These are phyloP conservation scores for Bacidia rubella DNA, from an alignment of 495 filamentous ascomycete genomes.

Conservation along the genomic window DNA sequence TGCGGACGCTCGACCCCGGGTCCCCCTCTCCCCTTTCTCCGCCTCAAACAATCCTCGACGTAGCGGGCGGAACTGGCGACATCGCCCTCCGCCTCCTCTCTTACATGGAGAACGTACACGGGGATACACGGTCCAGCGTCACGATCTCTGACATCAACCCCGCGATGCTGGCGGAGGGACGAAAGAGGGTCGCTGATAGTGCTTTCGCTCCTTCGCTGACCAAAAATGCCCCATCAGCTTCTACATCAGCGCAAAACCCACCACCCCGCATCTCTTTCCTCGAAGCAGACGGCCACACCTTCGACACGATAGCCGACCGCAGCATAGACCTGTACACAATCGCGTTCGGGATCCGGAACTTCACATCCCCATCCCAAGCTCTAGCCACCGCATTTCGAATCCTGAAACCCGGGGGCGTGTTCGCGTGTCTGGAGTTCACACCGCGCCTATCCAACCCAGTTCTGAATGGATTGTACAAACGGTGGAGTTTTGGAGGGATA, in stretches of 20 bases:
- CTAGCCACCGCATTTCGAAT: conserved; percentile 73
- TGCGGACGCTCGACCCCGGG: conserved; percentile 81
- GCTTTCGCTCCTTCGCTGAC: conserved; percentile 38
- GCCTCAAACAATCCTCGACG: conserved; percentile 68
- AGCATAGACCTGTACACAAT: conserved; percentile 89
- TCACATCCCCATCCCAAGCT: conserved; percentile 72
- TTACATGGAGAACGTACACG: conserved; percentile 70
- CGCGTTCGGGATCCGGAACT: conserved; percentile 95
- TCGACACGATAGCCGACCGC: conserved; percentile 47
- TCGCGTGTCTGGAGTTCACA: conserved; percentile 93
- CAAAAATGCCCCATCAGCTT: neutral
- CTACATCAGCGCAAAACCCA: neutral
- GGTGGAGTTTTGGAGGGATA: conserved; percentile 91
- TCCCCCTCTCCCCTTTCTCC: conserved; percentile 26
- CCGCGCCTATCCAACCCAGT: conserved; percentile 53
- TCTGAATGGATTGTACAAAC: conserved; percentile 79
- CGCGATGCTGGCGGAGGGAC: conserved; percentile 80
- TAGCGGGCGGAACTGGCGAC: conserved; percentile 94
- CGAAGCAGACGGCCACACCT: conserved; percentile 78
- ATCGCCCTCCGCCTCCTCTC: conserved; percentile 95
- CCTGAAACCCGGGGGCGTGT: conserved; percentile 86
- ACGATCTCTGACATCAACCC: conserved; percentile 93
- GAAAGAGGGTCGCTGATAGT: conserved; percentile 52
- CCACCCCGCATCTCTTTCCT: conserved; percentile 54
- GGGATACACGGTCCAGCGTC: conserved; percentile 62